Base-by-base conservation (phyloP, 805 yeast species). In the Schwanniomyces yamadae region DNA sequence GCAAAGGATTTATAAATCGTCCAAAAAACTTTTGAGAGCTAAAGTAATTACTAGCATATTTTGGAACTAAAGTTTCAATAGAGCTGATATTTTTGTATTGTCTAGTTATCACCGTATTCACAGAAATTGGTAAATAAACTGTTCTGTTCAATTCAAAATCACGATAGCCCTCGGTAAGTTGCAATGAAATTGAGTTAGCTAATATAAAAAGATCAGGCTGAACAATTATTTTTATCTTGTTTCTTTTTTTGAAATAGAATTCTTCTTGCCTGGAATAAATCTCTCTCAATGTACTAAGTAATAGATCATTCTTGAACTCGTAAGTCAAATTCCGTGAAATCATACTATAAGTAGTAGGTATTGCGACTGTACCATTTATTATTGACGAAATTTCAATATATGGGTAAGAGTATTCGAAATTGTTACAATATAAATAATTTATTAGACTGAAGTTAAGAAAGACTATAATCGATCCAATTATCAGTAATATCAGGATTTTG, bases 241-340 rank as follows among this genome's bases (percentile, higher is more conserved):
- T 39, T 5, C 37, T 33, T 12, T 41, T 31, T 1, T 39, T 24
- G 8, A 51, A 16, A 36, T 56, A 57, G 4, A 27, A 23, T 2
- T 41, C 36, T 44, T 55, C 54, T 31, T 46, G 40, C 30, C 56
- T 42, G 23, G 50, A 18, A 35, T 57, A 58, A 16, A 46, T 34
- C 23, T 47, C 51, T 23, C 34, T 34, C 12, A 49, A 13, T 15
- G 48, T 10, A 7, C 31, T 36, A n/a, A 28, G 19, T 18, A 45
- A 27, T 3, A 35, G 8, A 2, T 29, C 36, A 33, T 45, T 25
- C 14, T 12, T 15, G 21, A 23, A 35, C 14, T 27, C 11, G 14
- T 35, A 29, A 8, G 23, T 39, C 4, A 18, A 17, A 9, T 28
- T 22, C 8, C 16, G 14, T 9, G 28, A 21, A 4, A 15, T 18